These are phyloP conservation scores for Arthroderma sp. DNA, from an alignment of 2,329 filamentous ascomycete species.

Conservation along the genomic window DNA sequence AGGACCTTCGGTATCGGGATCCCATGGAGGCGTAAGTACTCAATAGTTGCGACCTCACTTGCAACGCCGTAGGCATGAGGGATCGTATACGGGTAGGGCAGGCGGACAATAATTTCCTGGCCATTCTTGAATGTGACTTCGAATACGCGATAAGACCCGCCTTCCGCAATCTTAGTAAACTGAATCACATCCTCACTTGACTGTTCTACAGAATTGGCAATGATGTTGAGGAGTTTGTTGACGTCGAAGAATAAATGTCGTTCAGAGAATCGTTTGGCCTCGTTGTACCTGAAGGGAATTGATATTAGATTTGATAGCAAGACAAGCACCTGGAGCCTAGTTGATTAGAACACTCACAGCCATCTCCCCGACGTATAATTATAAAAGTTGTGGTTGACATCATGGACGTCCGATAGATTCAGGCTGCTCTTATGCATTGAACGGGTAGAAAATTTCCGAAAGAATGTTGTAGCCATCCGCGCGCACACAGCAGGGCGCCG, in stretches of 20 bases:
- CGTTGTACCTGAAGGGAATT: slow-evolving; percentile 13
- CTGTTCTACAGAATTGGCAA: slow-evolving; percentile 11
- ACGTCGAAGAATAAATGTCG: slow-evolving; percentile 16
- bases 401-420: not conserved
- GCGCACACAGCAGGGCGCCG: not conserved
- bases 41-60: slow-evolving; percentile 27
- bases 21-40: slow-evolving; percentile 20
- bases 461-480: not conserved
- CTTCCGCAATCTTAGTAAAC: slow-evolving; percentile 27
- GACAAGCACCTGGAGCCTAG: no score
- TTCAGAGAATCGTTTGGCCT: slow-evolving; percentile 15
- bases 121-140: slow-evolving; percentile 22
- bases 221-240: slow-evolving; percentile 13
- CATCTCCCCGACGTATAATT: slow-evolving; percentile 18
- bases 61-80: slow-evolving; percentile 20
- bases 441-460: not conserved
- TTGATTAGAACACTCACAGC: slow-evolving; percentile 15
- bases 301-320: no score
- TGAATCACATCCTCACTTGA: slow-evolving; percentile 11
- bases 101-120: slow-evolving; percentile 20
- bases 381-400: slow-evolving; percentile 10
- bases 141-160: slow-evolving; percentile 28
- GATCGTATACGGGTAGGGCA: slow-evolving; percentile 24
- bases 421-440: not conserved
- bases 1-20: slow-evolving; percentile 20